A percentile compares a stretch with the other conserved stretches of the same genome.
These are phyloP conservation scores for Colletotrichum filicis DNA, from an alignment of 2,329 filamentous ascomycete species.

Conservation along the genomic window DNA sequence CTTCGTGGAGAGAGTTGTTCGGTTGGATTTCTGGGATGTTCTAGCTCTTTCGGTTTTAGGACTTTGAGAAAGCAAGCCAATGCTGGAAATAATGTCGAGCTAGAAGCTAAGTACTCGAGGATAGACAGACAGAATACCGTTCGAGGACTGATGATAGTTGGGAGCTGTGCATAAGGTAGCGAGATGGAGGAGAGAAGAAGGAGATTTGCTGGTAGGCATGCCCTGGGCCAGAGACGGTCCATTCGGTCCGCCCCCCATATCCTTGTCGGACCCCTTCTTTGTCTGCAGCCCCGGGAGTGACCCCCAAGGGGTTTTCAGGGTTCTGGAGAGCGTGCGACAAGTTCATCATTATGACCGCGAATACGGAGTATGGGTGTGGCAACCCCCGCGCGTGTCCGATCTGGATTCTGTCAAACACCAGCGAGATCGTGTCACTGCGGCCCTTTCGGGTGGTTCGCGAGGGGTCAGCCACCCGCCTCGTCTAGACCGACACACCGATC, in stretches of 20 bases:
- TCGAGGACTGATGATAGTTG: background rate
- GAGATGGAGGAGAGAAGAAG: background rate
- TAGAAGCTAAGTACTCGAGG: background rate
- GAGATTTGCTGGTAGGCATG: background rate
- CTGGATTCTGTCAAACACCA: constrained; percentile 24
- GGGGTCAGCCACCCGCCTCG: constrained; percentile 21
- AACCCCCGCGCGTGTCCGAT: constrained; percentile 15
- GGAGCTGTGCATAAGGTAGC: background rate
- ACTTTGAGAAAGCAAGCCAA: background rate
- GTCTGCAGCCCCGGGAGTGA: background rate
- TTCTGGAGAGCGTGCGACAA: background rate
- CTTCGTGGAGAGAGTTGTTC: background rate
- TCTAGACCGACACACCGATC: background rate
- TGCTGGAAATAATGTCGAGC: background rate
- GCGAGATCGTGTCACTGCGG: constrained; percentile 25
- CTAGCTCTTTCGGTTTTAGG: background rate
- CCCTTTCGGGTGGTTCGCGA: background rate
- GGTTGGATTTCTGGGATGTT: background rate
- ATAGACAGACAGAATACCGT: too few relatives aligned
- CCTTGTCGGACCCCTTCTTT: background rate
- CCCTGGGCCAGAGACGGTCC: background rate
- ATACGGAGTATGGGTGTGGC: background rate
- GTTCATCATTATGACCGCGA: constrained; percentile 5
- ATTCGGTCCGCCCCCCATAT: background rate
- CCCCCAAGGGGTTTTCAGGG: background rate